These are phyloP conservation scores for Butyriboletus loyo DNA, from an alignment of 768 basidiomycete genomes.

Conservation along the genomic window DNA sequence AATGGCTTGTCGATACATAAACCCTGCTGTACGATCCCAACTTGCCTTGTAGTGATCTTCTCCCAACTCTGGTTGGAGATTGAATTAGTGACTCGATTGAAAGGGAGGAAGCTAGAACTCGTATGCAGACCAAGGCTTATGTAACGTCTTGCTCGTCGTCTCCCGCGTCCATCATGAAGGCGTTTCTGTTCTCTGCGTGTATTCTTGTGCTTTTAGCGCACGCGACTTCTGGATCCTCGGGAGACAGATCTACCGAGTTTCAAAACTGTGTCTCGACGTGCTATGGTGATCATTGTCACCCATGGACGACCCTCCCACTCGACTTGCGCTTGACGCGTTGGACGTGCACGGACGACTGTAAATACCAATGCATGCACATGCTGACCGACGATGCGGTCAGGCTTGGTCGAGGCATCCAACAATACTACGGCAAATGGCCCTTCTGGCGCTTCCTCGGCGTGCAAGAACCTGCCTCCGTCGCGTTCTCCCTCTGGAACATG, in stretches of 20 bases:
- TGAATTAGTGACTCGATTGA: neutral
- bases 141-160: constrained; percentile 4
- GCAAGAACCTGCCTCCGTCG: constrained; percentile 92
- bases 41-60: neutral
- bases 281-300: constrained; percentile 27
- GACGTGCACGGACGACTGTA: constrained; percentile 86
- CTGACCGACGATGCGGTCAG: constrained; percentile 58
- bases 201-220: constrained; percentile 13
- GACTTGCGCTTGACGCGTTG: constrained; percentile 71
- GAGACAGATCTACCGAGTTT: constrained; percentile 35
- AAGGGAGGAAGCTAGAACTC: too few species aligned
- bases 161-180: constrained; percentile 19
- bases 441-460: constrained; percentile 86
- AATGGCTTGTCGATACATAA: too few species aligned
- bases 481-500: constrained; percentile 86
- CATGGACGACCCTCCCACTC: constrained; percentile 44
- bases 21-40: too few species aligned
- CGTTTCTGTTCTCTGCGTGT: constrained; percentile 6
- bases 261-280: constrained; percentile 38
- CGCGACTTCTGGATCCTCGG: constrained; percentile 24
- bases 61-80: neutral
- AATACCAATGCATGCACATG: constrained; percentile 83
- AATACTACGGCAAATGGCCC: constrained; percentile 97
- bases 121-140: constrained; percentile 10
- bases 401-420: constrained; percentile 49